A percentile compares a stretch with the other conserved stretches of the same genome.
Evolutionary conservation across 306 rosid genomes (phyloP).

Genomic region (Dryas alaskensis): DNA sequence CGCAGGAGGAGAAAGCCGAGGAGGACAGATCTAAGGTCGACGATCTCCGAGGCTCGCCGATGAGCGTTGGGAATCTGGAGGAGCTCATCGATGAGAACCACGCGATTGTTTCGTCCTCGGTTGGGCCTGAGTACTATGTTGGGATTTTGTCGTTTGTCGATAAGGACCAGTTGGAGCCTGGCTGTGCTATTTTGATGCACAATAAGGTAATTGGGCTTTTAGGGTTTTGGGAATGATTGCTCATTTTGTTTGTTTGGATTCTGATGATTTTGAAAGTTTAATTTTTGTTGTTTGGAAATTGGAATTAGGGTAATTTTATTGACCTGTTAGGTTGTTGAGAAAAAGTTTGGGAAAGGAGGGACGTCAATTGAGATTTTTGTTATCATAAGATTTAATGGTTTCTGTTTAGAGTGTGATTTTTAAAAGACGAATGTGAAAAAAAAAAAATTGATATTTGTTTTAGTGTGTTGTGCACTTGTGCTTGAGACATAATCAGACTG

Average conservation of each 20-base stretch:
- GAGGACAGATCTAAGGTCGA: conserved; percentile 99
- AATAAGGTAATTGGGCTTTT: conserved; percentile 61
- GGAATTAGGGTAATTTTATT: neutral
- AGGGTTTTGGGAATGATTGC: neutral
- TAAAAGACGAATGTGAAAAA: neutral
- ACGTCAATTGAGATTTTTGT: neutral
- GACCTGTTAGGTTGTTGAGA: neutral
- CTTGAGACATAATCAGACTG: neutral
- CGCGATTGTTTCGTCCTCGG: conserved; percentile 94
- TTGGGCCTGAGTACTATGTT: conserved; percentile 94
- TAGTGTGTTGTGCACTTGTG: neutral
- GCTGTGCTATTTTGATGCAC: conserved; percentile 95
- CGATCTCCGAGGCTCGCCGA: conserved; percentile 93
- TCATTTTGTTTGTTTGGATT: neutral
- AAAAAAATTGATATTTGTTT: too few relatives aligned
- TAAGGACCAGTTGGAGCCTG: conserved; percentile 97
- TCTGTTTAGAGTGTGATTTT: neutral
- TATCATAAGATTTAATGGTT: neutral
- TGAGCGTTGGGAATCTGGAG: conserved; percentile 94
- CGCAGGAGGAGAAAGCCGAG: conserved; percentile 96
- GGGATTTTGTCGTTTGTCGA: conserved; percentile 91
- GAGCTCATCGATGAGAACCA: conserved; percentile 95
- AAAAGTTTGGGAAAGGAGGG: neutral
- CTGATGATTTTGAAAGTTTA: neutral
- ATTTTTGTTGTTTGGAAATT: neutral